phyloP scores from a whole-genome alignment of 208 protist genomes.

The Angomonas ambiguus region DNA sequence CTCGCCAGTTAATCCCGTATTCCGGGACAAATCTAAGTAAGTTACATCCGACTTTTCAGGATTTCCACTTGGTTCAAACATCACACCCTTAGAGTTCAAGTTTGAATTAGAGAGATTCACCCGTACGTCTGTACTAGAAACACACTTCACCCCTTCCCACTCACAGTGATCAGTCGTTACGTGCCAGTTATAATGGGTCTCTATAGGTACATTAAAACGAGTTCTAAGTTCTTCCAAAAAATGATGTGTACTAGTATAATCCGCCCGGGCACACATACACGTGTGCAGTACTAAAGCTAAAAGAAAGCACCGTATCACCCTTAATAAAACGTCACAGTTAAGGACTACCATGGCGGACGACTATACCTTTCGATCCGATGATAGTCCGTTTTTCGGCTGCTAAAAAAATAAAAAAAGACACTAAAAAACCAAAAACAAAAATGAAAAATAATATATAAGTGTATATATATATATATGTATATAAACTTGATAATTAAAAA shows the following conservation, averaged over 20 bases:
- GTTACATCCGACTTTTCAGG: not conserved
- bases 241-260: slow-evolving; percentile 2
- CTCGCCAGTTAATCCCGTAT: slow-evolving; percentile 7
- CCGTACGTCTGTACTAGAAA: not conserved
- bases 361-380: not conserved
- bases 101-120: not conserved
- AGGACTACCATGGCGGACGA: too few species aligned
- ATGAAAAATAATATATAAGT: not conserved
- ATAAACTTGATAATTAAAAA: slow-evolving; percentile 10
- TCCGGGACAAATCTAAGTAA: not conserved
- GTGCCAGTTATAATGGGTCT: not conserved
- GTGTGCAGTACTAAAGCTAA: too few species aligned
- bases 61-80: not conserved
- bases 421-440: not conserved
- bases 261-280: not conserved
- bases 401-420: slow-evolving; percentile 9
- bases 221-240: slow-evolving; percentile 5
- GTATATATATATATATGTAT: not conserved
- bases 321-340: too few species aligned
- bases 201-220: not conserved
- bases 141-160: not conserved
- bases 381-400: not conserved
- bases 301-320: too few species aligned
- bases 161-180: not conserved
- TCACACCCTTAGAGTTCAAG: not conserved